Conservation (phyloP, 208 protist species). For the Angomonas ambiguus region DNA sequence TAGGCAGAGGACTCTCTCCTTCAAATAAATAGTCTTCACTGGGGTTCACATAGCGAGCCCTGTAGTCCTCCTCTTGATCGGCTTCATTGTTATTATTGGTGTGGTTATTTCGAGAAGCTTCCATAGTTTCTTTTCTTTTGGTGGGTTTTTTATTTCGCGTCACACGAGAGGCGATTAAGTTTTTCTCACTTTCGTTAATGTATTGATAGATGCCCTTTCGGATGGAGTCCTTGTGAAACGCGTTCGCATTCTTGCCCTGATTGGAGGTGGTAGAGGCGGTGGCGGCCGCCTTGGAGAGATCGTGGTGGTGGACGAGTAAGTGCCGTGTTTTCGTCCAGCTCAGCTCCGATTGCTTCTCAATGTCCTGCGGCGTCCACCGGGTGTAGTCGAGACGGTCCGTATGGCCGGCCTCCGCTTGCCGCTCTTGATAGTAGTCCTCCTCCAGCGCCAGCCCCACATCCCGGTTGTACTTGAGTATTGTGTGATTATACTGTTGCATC, state of each 20-base stretch:
- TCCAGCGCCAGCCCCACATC: background rate
- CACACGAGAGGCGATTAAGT: background rate
- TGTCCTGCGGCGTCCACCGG: background rate
- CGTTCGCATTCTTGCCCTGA: background rate
- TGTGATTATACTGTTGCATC: background rate
- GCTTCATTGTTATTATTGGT: background rate
- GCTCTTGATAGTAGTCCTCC: slow-evolving; percentile 2
- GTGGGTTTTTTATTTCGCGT: background rate
- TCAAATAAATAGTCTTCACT: background rate
- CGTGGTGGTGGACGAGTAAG: background rate
- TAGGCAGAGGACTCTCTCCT: background rate
- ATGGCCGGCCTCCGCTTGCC: background rate
- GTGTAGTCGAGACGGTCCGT: background rate
- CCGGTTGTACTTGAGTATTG: background rate
- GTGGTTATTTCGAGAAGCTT: background rate
- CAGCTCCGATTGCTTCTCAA: background rate
- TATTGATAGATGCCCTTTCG: background rate
- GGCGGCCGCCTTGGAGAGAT: no score
- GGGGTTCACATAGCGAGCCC: background rate
- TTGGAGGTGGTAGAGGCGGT: no score
- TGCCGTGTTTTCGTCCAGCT: slow-evolving; percentile 1
- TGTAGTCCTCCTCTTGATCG: background rate
- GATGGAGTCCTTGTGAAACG: slow-evolving; percentile 1
- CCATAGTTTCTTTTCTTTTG: no score
- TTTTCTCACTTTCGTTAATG: slow-evolving; percentile 6